phyloP scores from a whole-genome alignment of 768 basidiomycete genomes.

The Auriscalpium orientale region DNA sequence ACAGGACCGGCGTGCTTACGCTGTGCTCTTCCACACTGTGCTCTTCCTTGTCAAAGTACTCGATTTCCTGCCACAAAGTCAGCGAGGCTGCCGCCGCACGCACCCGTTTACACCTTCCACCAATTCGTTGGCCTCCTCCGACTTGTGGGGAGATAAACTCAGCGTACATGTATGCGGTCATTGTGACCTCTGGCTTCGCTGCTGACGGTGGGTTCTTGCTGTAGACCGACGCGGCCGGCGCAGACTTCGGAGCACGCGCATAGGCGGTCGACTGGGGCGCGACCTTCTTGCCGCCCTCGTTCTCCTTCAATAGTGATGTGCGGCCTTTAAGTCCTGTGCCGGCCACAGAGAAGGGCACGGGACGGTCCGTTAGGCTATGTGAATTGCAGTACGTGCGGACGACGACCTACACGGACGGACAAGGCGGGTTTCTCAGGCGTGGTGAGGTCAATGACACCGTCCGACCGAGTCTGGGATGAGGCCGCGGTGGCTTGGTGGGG shows the following conservation, averaged over 20 bases:
- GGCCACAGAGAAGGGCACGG: not conserved
- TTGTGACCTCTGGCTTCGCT: not conserved
- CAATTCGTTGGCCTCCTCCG: conserved; percentile 35
- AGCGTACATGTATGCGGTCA: conserved; percentile 33
- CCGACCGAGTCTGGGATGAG: no score
- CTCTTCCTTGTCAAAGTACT: conserved; percentile 80
- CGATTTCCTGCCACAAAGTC: conserved; percentile 79
- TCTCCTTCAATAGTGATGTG: not conserved
- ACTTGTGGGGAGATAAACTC: conserved; percentile 26
- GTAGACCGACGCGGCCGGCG: not conserved
- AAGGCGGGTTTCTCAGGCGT: not conserved
- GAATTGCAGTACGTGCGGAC: not conserved
- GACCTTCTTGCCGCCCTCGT: not conserved
- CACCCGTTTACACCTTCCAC: conserved; percentile 31
- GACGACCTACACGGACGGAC: not conserved
- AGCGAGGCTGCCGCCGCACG: conserved; percentile 25
- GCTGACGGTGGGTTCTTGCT: not conserved
- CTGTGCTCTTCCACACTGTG: conserved; percentile 65
- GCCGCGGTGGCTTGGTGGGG: not conserved
- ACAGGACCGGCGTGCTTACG: conserved; percentile 32
- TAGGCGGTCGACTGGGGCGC: not conserved
- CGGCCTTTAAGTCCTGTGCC: no score
- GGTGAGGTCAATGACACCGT: conserved; percentile 13
- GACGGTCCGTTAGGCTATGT: not conserved
- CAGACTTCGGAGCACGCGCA: not conserved